A percentile compares a stretch with the other conserved stretches of the same genome.
These are phyloP conservation scores for Citrus australasica DNA, from an alignment of 345 rosid genomes.

Conservation along the genomic window DNA sequence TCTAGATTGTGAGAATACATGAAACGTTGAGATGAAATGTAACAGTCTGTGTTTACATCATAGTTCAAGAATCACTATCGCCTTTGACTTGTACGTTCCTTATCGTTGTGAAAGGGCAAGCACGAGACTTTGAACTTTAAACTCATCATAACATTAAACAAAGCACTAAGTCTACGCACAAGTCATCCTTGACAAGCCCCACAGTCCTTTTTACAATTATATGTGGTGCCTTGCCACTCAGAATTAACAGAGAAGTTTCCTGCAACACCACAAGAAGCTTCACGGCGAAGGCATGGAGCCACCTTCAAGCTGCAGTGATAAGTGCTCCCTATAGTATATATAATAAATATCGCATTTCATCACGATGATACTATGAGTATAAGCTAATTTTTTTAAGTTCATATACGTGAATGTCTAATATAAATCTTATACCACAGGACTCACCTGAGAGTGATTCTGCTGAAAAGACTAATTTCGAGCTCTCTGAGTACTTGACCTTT, in stretches of 20 bases:
- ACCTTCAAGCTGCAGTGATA: slow-evolving; percentile 3
- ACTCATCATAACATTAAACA: not conserved
- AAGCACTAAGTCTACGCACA: not conserved
- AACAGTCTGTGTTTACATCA: too few relatives aligned
- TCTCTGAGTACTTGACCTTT: slow-evolving; percentile 42
- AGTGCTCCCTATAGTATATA: not conserved
- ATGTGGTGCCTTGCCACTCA: not conserved
- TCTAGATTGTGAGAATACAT: too few relatives aligned
- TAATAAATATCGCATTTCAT: not conserved
- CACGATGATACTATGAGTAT: not conserved
- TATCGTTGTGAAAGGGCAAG: slow-evolving; percentile 1
- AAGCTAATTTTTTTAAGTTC: too few relatives aligned
- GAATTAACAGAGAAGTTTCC: slow-evolving; percentile 41
- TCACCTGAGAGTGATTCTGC: slow-evolving; percentile 33
- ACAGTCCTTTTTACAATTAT: not conserved
- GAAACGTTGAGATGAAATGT: not conserved
- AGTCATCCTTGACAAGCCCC: slow-evolving; percentile 17
- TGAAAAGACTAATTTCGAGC: slow-evolving; percentile 40
- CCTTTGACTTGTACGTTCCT: not conserved
- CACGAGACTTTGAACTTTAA: not conserved
- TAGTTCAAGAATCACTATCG: not conserved
- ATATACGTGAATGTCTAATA: slow-evolving; percentile 20
- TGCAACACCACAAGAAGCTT: slow-evolving; percentile 31
- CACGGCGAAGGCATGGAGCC: slow-evolving; percentile 15
- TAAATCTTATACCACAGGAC: slow-evolving; percentile 9